Evolutionary conservation across 2,329 filamentous ascomycete species (phyloP).

Genomic region (Sarocladium kiliense): DNA sequence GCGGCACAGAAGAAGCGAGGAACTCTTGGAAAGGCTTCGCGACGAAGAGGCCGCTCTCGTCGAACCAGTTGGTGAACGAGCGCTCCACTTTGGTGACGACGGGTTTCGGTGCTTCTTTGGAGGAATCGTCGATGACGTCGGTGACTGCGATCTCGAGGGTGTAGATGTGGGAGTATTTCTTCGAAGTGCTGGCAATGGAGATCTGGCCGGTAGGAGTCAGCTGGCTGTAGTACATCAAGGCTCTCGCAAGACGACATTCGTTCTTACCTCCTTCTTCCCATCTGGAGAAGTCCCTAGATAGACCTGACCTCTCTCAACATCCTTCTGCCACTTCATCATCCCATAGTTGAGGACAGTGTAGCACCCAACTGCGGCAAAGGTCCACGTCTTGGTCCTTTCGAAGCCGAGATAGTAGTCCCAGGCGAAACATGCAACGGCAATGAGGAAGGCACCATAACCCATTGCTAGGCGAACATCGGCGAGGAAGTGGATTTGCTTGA

Average conservation of each 20-base stretch:
- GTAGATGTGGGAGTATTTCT: conserved; percentile 81
- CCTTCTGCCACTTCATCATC: conserved; percentile 80
- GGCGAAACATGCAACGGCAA: conserved; percentile 79
- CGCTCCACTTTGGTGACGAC: conserved; percentile 44
- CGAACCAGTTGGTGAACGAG: conserved; percentile 73
- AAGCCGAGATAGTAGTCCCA: conserved; percentile 92
- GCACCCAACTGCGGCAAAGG: conserved; percentile 68
- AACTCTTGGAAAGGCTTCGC: conserved; percentile 73
- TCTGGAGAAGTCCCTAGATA: conserved; percentile 68
- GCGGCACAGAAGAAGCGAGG: conserved; percentile 62
- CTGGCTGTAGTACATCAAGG: neutral
- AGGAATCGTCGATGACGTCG: conserved; percentile 9
- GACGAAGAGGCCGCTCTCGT: conserved; percentile 66
- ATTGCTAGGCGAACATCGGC: conserved; percentile 78
- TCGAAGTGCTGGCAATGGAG: conserved; percentile 63
- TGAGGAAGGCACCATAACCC: conserved; percentile 75
- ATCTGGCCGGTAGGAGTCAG: conserved; percentile 47
- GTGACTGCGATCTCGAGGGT: conserved; percentile 61
- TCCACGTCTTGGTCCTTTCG: conserved; percentile 77
- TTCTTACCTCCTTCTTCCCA: conserved; percentile 55
- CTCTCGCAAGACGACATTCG: too few species aligned
- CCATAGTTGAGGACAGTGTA: conserved; percentile 76
- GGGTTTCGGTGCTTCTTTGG: conserved; percentile 12
- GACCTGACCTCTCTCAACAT: conserved; percentile 74
- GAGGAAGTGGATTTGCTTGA: conserved; percentile 75